These are phyloP conservation scores for Helminthosporium solani DNA, from an alignment of 2,329 filamentous ascomycete genomes.

Conservation along the genomic window DNA sequence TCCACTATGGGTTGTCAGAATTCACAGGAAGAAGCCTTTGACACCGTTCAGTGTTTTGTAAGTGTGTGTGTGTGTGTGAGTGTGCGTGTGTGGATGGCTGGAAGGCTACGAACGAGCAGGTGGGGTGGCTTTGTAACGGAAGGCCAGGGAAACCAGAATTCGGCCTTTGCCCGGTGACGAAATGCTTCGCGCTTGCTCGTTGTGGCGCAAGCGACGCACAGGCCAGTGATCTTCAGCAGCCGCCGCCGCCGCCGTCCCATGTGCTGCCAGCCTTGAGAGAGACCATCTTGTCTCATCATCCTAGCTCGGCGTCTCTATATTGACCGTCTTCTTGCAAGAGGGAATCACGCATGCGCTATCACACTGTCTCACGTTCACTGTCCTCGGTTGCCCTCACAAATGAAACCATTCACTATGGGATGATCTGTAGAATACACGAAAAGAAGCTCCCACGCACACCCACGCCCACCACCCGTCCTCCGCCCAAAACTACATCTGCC, in stretches of 20 bases:
- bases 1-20: too few relatives aligned
- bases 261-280: constrained; percentile 6
- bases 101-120: neutral
- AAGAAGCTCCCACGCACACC: constrained; percentile 38
- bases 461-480: constrained; percentile 9
- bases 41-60: too few relatives aligned
- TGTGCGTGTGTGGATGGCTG: neutral
- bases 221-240: neutral
- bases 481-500: constrained; percentile 35
- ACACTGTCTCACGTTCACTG: constrained; percentile 7
- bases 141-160: constrained; percentile 34
- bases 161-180: constrained; percentile 36
- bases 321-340: neutral
- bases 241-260: neutral
- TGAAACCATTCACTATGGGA: constrained; percentile 43
- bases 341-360: constrained; percentile 3
- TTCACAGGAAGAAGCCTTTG: too few relatives aligned
- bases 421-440: constrained; percentile 46
- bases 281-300: too few relatives aligned
- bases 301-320: neutral
- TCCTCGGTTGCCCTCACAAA: constrained; percentile 25
- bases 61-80: too few relatives aligned
- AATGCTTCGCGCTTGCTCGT: constrained; percentile 23
- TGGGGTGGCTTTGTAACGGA: constrained; percentile 17
- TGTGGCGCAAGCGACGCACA: neutral